Percentiles rank a stretch among this genome's conserved stretches.
These are phyloP conservation scores for Trichophyton benhamiae DNA, from an alignment of 2,329 filamentous ascomycete species.

Conservation along the genomic window DNA sequence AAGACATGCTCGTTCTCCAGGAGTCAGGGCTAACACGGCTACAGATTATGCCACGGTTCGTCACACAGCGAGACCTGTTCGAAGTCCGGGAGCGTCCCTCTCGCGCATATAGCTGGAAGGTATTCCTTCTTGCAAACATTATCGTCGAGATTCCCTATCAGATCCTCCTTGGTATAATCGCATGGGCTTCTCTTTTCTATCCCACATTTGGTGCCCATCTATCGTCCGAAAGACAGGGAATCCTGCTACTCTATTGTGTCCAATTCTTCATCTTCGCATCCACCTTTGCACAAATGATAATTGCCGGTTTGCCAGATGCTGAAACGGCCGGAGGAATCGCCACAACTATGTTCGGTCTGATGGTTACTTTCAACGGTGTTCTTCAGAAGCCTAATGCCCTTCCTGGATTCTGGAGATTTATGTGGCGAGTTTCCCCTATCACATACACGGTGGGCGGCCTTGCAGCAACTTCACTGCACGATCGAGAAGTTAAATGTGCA, in stretches of 20 bases:
- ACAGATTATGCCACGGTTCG: conserved; percentile 63
- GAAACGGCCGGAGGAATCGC: conserved; percentile 66
- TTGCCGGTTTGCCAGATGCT: conserved; percentile 61
- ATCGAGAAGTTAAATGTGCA: conserved; percentile 53
- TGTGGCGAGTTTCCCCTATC: conserved; percentile 72
- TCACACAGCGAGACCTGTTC: conserved; percentile 68
- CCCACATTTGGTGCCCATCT: conserved; percentile 53
- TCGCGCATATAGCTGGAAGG: conserved; percentile 74
- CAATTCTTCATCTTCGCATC: conserved; percentile 68
- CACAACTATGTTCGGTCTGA: conserved; percentile 60
- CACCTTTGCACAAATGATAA: conserved; percentile 68
- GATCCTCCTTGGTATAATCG: conserved; percentile 56
- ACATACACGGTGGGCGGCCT: conserved; percentile 69
- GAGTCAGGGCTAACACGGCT: neutral
- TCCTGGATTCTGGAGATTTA: conserved; percentile 70
- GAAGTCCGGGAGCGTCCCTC: conserved; percentile 75
- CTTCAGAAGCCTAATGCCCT: conserved; percentile 51
- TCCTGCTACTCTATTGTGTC: conserved; percentile 67
- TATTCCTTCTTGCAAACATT: conserved; percentile 74
- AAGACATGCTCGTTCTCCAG: conserved; percentile 51
- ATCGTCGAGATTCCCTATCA: conserved; percentile 81
- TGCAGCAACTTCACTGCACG: conserved; percentile 56
- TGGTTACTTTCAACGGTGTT: conserved; percentile 61
- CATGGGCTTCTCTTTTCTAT: conserved; percentile 77
- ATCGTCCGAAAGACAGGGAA: conserved; percentile 55